Evolutionary conservation across 164 flowering plant genomes (phyloP).

Genomic region (Buxus sempervirens): DNA sequence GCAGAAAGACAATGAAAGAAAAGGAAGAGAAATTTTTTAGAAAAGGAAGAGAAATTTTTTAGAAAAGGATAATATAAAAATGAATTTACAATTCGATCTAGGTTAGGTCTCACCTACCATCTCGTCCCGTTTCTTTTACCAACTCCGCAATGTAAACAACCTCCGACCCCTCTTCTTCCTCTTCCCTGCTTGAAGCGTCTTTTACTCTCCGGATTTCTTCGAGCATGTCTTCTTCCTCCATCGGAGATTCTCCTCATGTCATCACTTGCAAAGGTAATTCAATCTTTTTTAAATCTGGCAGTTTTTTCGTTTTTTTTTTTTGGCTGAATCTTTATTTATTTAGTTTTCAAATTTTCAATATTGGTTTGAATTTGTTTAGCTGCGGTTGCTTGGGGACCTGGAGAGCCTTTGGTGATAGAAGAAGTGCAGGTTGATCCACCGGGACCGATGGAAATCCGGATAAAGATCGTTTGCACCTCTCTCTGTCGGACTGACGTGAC

Average conservation of each 20-base stretch:
- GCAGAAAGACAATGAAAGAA: too few species aligned
- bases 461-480: conserved; percentile 77
- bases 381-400: conserved; percentile 85
- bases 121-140: background rate
- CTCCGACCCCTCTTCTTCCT: background rate
- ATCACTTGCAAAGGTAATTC: conserved; percentile 23
- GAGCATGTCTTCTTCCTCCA: conserved; percentile 11
- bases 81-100: too few species aligned
- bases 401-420: conserved; percentile 68
- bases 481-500: conserved; percentile 87
- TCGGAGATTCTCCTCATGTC: background rate
- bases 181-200: background rate
- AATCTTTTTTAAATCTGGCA: background rate
- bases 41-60: too few species aligned
- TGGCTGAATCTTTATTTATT: background rate
- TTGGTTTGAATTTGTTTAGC: conserved; percentile 24
- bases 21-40: too few species aligned
- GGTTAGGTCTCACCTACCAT: background rate
- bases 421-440: conserved; percentile 84
- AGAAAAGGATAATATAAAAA: too few species aligned
- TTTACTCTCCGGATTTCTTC: background rate
- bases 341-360: background rate
- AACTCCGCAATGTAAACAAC: background rate
- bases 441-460: conserved; percentile 64
- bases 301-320: background rate